These are phyloP conservation scores for Phytophthora ramorum DNA, from an alignment of 352 stramenopile genomes.

Conservation along the genomic window DNA sequence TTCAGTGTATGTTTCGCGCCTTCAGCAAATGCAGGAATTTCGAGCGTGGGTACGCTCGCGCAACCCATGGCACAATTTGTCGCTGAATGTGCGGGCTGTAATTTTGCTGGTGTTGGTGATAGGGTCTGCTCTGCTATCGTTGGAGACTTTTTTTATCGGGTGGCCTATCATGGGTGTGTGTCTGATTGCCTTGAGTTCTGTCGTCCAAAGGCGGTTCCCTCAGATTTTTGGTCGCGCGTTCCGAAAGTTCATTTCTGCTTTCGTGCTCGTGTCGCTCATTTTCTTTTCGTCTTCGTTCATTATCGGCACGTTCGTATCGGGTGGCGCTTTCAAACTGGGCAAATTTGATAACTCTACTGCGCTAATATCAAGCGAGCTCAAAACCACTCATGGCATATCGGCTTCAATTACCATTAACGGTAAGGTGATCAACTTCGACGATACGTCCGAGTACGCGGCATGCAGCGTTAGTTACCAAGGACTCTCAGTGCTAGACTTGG, in stretches of 20 bases:
- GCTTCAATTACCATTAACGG: conserved; percentile 47
- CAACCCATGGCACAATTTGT: conserved; percentile 69
- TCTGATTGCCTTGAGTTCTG: conserved; percentile 69
- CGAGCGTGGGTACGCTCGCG: conserved; percentile 37
- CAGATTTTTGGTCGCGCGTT: conserved; percentile 82
- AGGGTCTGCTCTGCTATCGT: conserved; percentile 60
- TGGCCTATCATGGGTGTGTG: conserved; percentile 80
- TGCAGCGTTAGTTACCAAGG: conserved; percentile 71
- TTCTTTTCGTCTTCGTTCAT: conserved; percentile 86
- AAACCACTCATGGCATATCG: conserved; percentile 35
- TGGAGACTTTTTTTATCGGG: conserved; percentile 68
- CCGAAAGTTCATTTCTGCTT: conserved; percentile 74
- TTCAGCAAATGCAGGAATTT: conserved; percentile 54
- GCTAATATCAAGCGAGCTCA: conserved; percentile 28
- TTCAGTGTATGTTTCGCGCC: conserved; percentile 29
- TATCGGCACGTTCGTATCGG: conserved; percentile 75
- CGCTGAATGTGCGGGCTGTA: conserved; percentile 46
- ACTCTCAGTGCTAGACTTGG: conserved; percentile 77
- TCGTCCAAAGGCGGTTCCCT: conserved; percentile 76
- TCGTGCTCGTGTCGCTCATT: conserved; percentile 78
- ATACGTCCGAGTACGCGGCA: conserved; percentile 70
- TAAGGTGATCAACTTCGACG: conserved; percentile 54
- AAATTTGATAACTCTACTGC: conserved; percentile 53
- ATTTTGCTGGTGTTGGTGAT: conserved; percentile 68
- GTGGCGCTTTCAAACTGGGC: conserved; percentile 63